Base-by-base conservation (phyloP, 805 yeast species). In the Pichia phayaonensis region DNA sequence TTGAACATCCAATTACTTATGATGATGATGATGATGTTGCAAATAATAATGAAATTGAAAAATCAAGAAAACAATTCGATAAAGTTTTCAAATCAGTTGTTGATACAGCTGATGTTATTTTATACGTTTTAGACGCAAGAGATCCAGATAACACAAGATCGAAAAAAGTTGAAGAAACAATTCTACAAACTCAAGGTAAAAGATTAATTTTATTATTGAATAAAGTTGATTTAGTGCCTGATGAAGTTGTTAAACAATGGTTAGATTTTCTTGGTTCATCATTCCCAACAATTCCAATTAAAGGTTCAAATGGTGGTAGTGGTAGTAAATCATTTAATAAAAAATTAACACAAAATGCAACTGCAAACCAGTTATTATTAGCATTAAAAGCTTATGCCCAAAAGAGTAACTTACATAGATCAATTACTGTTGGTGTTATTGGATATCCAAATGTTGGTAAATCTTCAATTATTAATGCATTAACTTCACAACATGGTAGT, bases 371-470 rank as follows among this genome's bases (percentile, higher is more conserved):
- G 23, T 74, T 94, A 58, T 69, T 94, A 57, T 85, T 83, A 55
- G 82, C 96, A 13, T 79, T 92, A 60, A 92, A 92, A 70, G 76
- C 89, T 45, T 94, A 84, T 65, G 90, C 98, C 21, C 76, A 79
- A 56, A 85, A 86, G 67, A 79, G 90, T 22, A 86, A 90, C 63
- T 75, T 90, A 61, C 90, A 90, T 64, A 82, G 98, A 66, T 81
- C 96, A 15, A 84, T 90, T 51, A 79, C 88, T 43, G 97, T 89
- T 44, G 98, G 99, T 66, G 96, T 92, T 41, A 86, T 92, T 58
- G 99, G 99, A 18, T 92, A 90, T 71, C 99, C 99, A 46, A 92
- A 92, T 66, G 97, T 92, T 48, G 98, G 98, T 61, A 90, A 90
- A 67, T 90, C 97, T 3, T 88, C 97, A 20, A 85, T 94, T 51